Evolutionary conservation across 495 filamentous ascomycete species (phyloP).

Genomic region (Parathielavia appendiculata): DNA sequence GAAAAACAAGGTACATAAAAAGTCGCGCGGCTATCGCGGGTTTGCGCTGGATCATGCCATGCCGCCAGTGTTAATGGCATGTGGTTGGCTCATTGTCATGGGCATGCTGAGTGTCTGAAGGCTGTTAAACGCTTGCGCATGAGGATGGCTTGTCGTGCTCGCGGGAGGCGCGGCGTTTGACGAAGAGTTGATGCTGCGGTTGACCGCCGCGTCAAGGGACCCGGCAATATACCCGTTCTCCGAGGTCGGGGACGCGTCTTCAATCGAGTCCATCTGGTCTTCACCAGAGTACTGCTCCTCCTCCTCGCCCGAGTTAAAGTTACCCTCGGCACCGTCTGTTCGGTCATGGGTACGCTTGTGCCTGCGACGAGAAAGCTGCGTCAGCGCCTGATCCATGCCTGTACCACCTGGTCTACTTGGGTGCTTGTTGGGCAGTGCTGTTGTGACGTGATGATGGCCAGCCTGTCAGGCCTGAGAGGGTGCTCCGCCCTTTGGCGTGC

Average conservation of each 20-base stretch:
- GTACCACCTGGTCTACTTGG: slow-evolving; percentile 20
- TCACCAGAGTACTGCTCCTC: slow-evolving; percentile 62
- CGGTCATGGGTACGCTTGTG: slow-evolving; percentile 94
- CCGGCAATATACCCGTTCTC: slow-evolving; percentile 49
- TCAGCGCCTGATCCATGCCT: slow-evolving; percentile 30
- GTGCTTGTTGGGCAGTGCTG: slow-evolving; percentile 34
- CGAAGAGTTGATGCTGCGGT: slow-evolving; percentile 27
- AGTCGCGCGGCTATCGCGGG: background rate
- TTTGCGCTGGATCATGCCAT: slow-evolving; percentile 25
- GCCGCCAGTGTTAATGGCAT: slow-evolving; percentile 44
- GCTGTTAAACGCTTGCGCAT: slow-evolving; percentile 41
- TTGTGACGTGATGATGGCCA: slow-evolving; percentile 23
- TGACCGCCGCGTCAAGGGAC: slow-evolving; percentile 40
- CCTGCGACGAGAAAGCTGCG: slow-evolving; percentile 43
- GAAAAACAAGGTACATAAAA: background rate
- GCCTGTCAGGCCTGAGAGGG: slow-evolving; percentile 22
- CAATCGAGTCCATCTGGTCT: slow-evolving; percentile 69
- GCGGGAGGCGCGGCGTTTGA: slow-evolving; percentile 30
- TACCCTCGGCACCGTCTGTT: slow-evolving; percentile 63
- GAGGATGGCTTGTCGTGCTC: slow-evolving; percentile 30
- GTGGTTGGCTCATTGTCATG: slow-evolving; percentile 52
- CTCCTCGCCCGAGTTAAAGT: slow-evolving; percentile 68
- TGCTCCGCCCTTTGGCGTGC: slow-evolving; percentile 23
- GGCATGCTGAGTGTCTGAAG: slow-evolving; percentile 52
- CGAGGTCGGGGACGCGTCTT: slow-evolving; percentile 66